These are phyloP conservation scores for Chrysosporium queenslandicum DNA, from an alignment of 2,329 filamentous ascomycete genomes.

Conservation along the genomic window DNA sequence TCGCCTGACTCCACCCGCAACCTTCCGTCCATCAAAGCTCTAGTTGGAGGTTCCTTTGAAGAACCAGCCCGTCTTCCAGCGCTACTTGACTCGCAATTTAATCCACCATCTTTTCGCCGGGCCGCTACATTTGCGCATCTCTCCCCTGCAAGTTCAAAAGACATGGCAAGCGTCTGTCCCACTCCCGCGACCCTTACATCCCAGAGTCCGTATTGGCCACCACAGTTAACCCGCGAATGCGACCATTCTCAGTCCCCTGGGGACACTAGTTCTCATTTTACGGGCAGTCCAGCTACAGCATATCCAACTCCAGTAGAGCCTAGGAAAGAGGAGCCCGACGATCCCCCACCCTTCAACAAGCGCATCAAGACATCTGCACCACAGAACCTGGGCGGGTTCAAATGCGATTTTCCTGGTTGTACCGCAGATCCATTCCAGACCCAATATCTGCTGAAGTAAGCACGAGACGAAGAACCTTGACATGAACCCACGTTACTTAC, in stretches of 20 bases:
- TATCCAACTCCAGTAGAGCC: slow-evolving; percentile 36
- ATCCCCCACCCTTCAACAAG: neutral
- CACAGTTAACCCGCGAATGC: slow-evolving; percentile 23
- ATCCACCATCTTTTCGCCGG: slow-evolving; percentile 16
- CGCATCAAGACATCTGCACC: slow-evolving; percentile 22
- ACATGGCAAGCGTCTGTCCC: slow-evolving; percentile 29
- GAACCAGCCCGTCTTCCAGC: slow-evolving; percentile 1
- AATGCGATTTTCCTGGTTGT: slow-evolving; percentile 49
- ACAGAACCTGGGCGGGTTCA: slow-evolving; percentile 32
- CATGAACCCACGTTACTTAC: neutral
- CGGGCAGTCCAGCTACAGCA: slow-evolving; percentile 28
- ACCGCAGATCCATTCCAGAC: slow-evolving; percentile 52
- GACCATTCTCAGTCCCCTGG: slow-evolving; percentile 23
- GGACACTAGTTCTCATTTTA: slow-evolving; percentile 22
- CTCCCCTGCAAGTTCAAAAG: slow-evolving; percentile 33
- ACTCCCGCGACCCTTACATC: slow-evolving; percentile 21
- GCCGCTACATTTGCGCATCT: slow-evolving; percentile 29
- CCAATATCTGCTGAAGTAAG: slow-evolving; percentile 55
- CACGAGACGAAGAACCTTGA: slow-evolving; percentile 4
- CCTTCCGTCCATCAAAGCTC: slow-evolving; percentile 4
- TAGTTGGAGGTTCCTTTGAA: slow-evolving; percentile 2
- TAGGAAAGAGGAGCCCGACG: slow-evolving; percentile 12
- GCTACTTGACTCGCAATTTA: slow-evolving; percentile 18
- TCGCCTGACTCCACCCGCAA: slow-evolving; percentile 6
- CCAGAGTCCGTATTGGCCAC: slow-evolving; percentile 24